Conservation (phyloP, 345 rosid species). For the Hibiscus mutabilis region DNA sequence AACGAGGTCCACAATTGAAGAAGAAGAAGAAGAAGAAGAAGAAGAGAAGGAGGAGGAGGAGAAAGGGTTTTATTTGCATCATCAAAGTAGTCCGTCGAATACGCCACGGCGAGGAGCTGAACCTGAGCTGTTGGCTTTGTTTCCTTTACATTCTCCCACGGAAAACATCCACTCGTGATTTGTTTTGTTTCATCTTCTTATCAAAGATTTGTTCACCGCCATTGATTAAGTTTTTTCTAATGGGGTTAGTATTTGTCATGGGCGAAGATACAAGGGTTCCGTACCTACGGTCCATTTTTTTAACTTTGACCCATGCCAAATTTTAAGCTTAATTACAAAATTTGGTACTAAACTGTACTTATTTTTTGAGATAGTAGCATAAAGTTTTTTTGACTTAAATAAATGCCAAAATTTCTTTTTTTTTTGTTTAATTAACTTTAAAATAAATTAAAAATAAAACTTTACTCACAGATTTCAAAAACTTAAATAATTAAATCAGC, state of each 20-base stretch:
- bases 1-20: constrained; percentile 16
- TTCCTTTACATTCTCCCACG: constrained; percentile 65
- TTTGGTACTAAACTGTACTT: too few relatives aligned
- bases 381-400: too few relatives aligned
- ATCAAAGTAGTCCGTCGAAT: constrained; percentile 34
- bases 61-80: constrained; percentile 65
- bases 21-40: constrained; percentile 31
- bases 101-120: constrained; percentile 40
- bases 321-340: too few relatives aligned
- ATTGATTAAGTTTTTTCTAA: neutral
- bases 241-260: neutral
- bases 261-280: too few relatives aligned
- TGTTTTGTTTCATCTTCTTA: constrained; percentile 11
- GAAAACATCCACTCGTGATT: neutral
- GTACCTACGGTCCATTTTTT: too few relatives aligned
- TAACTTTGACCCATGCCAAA: too few relatives aligned
- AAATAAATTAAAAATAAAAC: too few relatives aligned
- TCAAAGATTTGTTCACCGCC: constrained; percentile 8
- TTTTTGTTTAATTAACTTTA: too few relatives aligned
- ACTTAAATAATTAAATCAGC: too few relatives aligned
- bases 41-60: constrained; percentile 44
- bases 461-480: too few relatives aligned
- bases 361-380: too few relatives aligned
- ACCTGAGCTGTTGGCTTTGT: constrained; percentile 65
- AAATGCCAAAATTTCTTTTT: too few relatives aligned